Evolutionary conservation across 2,329 filamentous ascomycete genomes (phyloP).

Genomic region (Colletotrichum paranaense): DNA sequence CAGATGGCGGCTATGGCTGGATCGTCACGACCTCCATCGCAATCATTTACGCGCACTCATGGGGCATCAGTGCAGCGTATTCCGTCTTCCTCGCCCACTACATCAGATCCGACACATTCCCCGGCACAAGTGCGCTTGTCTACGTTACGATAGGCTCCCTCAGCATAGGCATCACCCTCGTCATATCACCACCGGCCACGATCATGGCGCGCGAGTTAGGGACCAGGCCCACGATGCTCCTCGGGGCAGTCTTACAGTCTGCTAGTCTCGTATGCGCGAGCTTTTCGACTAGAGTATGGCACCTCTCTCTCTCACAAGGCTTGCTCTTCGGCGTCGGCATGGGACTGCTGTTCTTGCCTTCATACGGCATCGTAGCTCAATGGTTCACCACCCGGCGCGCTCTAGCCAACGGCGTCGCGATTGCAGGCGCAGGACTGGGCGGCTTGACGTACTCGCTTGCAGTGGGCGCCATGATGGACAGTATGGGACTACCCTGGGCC

Average conservation of each 20-base stretch:
- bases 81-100: not conserved
- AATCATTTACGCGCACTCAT: not conserved
- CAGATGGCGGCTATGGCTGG: not conserved
- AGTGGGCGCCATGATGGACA: constrained; percentile 49
- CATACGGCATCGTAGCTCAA: constrained; percentile 49
- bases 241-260: constrained; percentile 48
- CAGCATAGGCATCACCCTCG: constrained; percentile 22
- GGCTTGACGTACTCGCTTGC: constrained; percentile 49
- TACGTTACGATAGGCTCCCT: not conserved
- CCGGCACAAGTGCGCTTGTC: not conserved
- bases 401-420: constrained; percentile 51
- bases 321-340: constrained; percentile 51
- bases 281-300: not conserved
- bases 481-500: constrained; percentile 47
- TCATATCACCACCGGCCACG: constrained; percentile 8
- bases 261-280: constrained; percentile 18
- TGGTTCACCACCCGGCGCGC: constrained; percentile 52
- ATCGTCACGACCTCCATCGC: not conserved
- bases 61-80: not conserved
- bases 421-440: constrained; percentile 52
- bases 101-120: not conserved
- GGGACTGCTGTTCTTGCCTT: constrained; percentile 51
- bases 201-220: not conserved
- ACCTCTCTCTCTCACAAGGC: constrained; percentile 53
- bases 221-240: constrained; percentile 39